phyloP scores from a whole-genome alignment of 2,329 filamentous ascomycete genomes.

The Diaporthe sp. region DNA sequence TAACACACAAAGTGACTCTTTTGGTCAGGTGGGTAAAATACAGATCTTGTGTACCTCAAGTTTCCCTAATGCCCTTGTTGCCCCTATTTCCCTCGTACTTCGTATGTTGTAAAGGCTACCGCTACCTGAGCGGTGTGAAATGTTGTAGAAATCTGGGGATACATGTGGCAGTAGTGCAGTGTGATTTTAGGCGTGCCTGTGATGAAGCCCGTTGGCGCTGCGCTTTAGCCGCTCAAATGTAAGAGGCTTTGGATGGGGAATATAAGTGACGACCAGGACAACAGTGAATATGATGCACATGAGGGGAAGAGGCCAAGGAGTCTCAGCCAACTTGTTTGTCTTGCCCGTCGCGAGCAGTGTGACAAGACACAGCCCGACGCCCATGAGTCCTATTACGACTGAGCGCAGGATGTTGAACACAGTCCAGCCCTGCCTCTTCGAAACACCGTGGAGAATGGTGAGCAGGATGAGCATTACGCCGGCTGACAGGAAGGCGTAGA shows the following conservation, averaged over 20 bases:
- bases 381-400: constrained; percentile 38
- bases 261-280: constrained; percentile 42
- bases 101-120: not conserved
- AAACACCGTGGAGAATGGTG: constrained; percentile 49
- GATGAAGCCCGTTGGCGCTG: not conserved
- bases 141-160: not conserved
- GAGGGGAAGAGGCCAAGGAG: constrained; percentile 47
- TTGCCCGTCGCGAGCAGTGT: constrained; percentile 42
- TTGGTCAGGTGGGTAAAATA: not conserved
- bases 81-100: not conserved
- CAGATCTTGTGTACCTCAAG: not conserved
- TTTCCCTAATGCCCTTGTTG: not conserved
- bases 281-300: constrained; percentile 47
- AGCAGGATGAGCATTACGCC: constrained; percentile 48
- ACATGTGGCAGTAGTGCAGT: not conserved
- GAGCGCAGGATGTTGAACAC: constrained; percentile 49
- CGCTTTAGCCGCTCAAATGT: constrained; percentile 6
- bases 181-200: not conserved
- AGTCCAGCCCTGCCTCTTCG: constrained; percentile 49
- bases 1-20: no score
- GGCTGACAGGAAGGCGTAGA: constrained; percentile 48
- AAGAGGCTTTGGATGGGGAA: constrained; percentile 40
- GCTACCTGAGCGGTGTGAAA: not conserved
- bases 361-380: constrained; percentile 45
- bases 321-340: constrained; percentile 38